These are phyloP conservation scores for Pseudoturritis turrita DNA, from an alignment of 345 rosid species.

Conservation along the genomic window DNA sequence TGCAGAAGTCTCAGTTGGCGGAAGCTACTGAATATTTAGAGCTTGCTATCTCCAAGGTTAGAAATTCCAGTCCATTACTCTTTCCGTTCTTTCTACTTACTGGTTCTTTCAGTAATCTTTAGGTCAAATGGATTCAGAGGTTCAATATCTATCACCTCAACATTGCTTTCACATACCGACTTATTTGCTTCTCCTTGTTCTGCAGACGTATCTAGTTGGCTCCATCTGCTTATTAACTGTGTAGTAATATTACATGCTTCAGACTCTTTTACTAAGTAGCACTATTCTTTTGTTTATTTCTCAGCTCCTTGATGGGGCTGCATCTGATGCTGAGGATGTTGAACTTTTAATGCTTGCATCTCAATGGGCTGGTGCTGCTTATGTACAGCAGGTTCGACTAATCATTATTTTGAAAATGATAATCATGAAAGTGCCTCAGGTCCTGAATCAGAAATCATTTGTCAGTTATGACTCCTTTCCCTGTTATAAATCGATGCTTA, in stretches of 20 bases:
- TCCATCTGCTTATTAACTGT: conserved; percentile 3
- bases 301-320: conserved; percentile 52
- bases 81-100: neutral
- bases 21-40: conserved; percentile 70
- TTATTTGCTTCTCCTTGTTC: neutral
- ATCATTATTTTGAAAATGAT: neutral
- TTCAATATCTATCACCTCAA: neutral
- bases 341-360: conserved; percentile 71
- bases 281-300: neutral
- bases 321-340: conserved; percentile 44
- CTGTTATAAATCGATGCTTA: neutral
- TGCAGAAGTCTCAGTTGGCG: conserved; percentile 44
- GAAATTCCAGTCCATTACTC: neutral
- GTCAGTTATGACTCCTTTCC: neutral
- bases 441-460: neutral
- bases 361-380: conserved; percentile 79
- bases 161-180: neutral
- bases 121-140: neutral
- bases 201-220: neutral
- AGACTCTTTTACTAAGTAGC: conserved; percentile 7
- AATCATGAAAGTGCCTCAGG: neutral
- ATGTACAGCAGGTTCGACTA: conserved; percentile 52
- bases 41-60: conserved; percentile 76
- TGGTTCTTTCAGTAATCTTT: neutral
- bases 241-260: neutral